These are phyloP conservation scores for Alliaria petiolata DNA, from an alignment of 345 rosid genomes.

Conservation along the genomic window DNA sequence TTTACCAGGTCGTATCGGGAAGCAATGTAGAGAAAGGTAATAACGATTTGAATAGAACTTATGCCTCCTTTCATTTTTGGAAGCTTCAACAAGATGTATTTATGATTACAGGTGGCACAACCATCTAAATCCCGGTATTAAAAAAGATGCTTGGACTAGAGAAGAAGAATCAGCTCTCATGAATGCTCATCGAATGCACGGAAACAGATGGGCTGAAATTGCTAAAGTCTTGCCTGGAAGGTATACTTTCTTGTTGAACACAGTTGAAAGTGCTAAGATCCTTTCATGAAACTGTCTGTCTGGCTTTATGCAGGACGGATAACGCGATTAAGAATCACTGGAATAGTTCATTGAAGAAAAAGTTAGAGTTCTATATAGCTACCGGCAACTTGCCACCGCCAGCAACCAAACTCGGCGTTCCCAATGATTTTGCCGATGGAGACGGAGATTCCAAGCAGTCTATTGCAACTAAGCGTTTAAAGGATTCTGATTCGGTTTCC, in stretches of 20 bases:
- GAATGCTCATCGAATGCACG: constrained; percentile 70
- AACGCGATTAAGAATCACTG: constrained; percentile 95
- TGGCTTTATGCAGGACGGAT: constrained; percentile 62
- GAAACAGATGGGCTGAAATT: constrained; percentile 98
- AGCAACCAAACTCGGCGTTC: constrained; percentile 34
- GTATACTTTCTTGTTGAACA: constrained; percentile 36
- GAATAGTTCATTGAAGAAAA: constrained; percentile 98
- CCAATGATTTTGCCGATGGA: constrained; percentile 15
- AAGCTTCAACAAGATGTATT: background rate
- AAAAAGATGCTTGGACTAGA: constrained; percentile 82
- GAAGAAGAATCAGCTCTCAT: constrained; percentile 85
- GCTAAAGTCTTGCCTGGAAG: constrained; percentile 93
- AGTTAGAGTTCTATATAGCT: constrained; percentile 70
- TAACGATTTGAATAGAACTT: background rate
- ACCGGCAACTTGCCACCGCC: constrained; percentile 67
- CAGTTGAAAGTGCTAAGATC: constrained; percentile 43
- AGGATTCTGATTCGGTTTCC: constrained; percentile 51
- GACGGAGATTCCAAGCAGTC: constrained; percentile 21
- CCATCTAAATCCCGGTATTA: constrained; percentile 93
- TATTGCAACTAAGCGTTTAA: constrained; percentile 23
- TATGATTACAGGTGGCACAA: constrained; percentile 81
- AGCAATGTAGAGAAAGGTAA: constrained; percentile 98
- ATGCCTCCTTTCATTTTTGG: background rate
- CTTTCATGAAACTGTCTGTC: constrained; percentile 6
- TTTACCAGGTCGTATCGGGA: constrained; percentile 93